Evolutionary conservation across 2,329 filamentous ascomycete genomes (phyloP).

Genomic region (Penicillium thymicola): DNA sequence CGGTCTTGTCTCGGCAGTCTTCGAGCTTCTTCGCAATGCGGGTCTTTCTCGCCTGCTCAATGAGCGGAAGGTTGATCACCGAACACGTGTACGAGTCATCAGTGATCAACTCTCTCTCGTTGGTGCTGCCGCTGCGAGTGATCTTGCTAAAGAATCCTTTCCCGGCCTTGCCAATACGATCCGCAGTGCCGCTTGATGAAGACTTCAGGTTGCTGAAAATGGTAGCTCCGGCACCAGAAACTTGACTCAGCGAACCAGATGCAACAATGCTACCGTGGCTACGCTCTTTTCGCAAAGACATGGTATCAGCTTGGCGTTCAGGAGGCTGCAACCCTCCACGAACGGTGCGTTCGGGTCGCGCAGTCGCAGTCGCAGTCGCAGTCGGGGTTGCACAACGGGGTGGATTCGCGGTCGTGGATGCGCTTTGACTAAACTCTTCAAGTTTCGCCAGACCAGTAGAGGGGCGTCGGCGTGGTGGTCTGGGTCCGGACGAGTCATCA

Average conservation of each 20-base stretch:
- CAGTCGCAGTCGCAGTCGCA: constrained; percentile 56
- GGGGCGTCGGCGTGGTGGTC: constrained; percentile 34
- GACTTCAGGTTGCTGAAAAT: constrained; percentile 73
- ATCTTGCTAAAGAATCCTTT: constrained; percentile 81
- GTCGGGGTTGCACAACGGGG: constrained; percentile 66
- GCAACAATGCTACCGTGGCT: constrained; percentile 41
- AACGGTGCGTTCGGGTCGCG: constrained; percentile 65
- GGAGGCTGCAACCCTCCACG: constrained; percentile 61
- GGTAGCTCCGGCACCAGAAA: constrained; percentile 55
- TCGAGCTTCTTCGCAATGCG: constrained; percentile 87
- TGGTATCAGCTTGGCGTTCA: constrained; percentile 54
- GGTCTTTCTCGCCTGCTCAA: constrained; percentile 86
- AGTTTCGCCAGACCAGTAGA: constrained; percentile 41
- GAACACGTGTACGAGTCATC: constrained; percentile 81
- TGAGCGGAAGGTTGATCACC: constrained; percentile 78
- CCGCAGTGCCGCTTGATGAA: constrained; percentile 70
- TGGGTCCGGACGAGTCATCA: constrained; percentile 39
- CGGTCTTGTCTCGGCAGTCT: constrained; percentile 87
- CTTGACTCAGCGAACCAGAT: constrained; percentile 47
- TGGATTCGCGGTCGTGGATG: constrained; percentile 43
- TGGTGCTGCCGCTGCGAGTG: constrained; percentile 66
- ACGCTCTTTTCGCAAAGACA: constrained; percentile 35
- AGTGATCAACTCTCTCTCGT: constrained; percentile 64
- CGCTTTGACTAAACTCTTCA: constrained; percentile 33
- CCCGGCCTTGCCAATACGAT: constrained; percentile 66